Base-by-base conservation (phyloP, 2,329 filamentous ascomycete genomes). In the Fusarium marasasianum region DNA sequence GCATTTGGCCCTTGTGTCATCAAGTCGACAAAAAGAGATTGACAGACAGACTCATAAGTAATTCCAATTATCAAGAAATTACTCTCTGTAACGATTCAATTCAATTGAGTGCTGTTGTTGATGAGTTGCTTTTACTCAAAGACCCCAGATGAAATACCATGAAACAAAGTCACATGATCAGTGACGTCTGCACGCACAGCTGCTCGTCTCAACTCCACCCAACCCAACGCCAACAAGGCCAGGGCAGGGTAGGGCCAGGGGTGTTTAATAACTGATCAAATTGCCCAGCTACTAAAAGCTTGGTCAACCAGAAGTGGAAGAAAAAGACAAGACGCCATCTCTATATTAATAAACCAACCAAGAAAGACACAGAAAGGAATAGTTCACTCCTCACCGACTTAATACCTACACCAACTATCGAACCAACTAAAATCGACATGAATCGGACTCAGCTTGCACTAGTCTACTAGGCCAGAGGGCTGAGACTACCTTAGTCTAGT, bases 151-250 rank as follows among this genome's bases (percentile, higher is more conserved):
- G 38, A 26, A n/a, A 53, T 20, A 35, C 12, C 20, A 41, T 38
- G 44, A 45, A 61, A 41, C 37, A 43, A 29, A 50, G 47, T 77
- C 76, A 77, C 76, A 78, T 77, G 76, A 77, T 71, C 54, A n/a
- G 35, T 62, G 65, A 64, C 63, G 59, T 68, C 76, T 77, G 76
- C 76, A 70, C 63, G 76, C 56, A 68, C 54, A 53, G 44, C 67
- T 77, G 75, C 69, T 68, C 47, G 31, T 53, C 65, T 38, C 44
- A 60, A 65, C 71, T 73, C 71, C 71, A 74, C 71, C n/a, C 50
- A 33, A 22, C 29, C 38, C 71, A 68, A 71, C 55, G 68, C 51
- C 51, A 72, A 26, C 63, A 66, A 66, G 40, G 53, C 45, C 63
- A 65, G 47, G 53, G 47, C 63, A 66, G 45, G 51, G 51, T 61